Evolutionary conservation across 2,329 filamentous ascomycete genomes (phyloP), one percentile per base, ranked within the genome.

Genomic region (Dryadomyces sulphureus): DNA sequence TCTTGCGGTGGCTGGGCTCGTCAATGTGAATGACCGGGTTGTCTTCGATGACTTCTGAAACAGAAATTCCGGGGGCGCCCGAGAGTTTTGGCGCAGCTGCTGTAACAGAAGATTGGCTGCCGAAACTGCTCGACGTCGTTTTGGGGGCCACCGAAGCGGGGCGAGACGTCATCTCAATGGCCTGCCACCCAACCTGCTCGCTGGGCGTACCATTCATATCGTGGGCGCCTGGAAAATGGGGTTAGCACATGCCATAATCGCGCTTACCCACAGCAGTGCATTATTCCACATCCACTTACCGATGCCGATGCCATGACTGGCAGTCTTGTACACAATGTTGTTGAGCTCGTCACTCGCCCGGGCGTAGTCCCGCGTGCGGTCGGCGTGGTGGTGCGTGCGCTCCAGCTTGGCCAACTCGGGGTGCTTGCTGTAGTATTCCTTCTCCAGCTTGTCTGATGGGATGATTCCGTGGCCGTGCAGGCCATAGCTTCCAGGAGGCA

Each of bases 351-450:
- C 84, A 56, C 84, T 89, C 63, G 84, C 92, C 77, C 94, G 75
- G 47, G 87, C 85, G 66, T 83, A 93, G 58, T 92, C 84, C 51
- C 69, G 68, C 51, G 69, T 67, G 47, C 74, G 72, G 45, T 76
- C 73, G 48, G 73, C 65, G 24, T 76, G 64, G 38, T 71, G 67
- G 9, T 65, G 66, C 24, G 68, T 77, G 53, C 79, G 75, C 58
- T 89, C 85, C 62, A 90, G 86, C 59, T 82, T 78, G 46, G 75
- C 71, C 25, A 82, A 69, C 53, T 95, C 85, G 0, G 90, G 90
- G 57, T 94, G 88, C 64, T 92, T 95, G 56, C 87, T 78, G 58
- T 92, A 93, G 74, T 94, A 95, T 22, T 84, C 84, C 65, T 84
- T 85, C 56, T 94, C 87, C 36, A 96, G 84, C 59, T 82, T 86